Conservation (phyloP, 2,329 filamentous ascomycete species). For the Teratosphaeria pseudoeucalypti region DNA sequence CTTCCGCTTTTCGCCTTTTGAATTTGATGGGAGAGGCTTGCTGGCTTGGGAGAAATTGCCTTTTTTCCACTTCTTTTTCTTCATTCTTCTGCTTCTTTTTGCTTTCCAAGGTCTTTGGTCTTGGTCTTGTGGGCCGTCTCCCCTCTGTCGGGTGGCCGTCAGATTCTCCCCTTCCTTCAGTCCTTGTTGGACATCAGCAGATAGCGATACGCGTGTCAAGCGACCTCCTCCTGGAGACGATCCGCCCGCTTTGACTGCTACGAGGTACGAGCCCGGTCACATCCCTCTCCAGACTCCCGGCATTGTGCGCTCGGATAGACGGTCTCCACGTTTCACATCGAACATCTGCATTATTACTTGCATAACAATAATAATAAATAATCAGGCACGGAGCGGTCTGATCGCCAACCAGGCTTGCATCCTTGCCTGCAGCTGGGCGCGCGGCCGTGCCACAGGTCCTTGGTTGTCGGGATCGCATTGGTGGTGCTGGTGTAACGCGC, state of each 20-base stretch:
- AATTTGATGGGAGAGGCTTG: too few relatives aligned
- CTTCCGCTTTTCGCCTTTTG: too few relatives aligned
- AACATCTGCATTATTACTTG: background rate
- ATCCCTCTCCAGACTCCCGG: background rate
- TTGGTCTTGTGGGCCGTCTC: background rate
- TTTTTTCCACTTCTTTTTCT: too few relatives aligned
- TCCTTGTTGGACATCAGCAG: background rate
- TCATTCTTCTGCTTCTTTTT: background rate
- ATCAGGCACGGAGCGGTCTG: background rate
- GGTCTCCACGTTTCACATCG: background rate
- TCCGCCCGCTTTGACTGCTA: background rate
- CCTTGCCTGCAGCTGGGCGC: slow-evolving; percentile 1
- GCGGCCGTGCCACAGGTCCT: slow-evolving; percentile 2
- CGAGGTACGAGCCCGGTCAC: background rate
- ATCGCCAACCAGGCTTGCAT: slow-evolving; percentile 3
- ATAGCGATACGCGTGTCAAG: too few relatives aligned
- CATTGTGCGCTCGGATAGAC: background rate
- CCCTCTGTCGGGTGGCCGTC: background rate
- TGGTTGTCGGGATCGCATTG: background rate
- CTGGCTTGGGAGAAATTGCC: too few relatives aligned
- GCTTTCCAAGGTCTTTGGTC: background rate
- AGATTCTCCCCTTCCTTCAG: background rate
- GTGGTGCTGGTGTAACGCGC: background rate
- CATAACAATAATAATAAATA: background rate
- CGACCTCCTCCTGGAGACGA: background rate